phyloP scores from a whole-genome alignment of 164 flowering plant genomes.

The Piper longum region DNA sequence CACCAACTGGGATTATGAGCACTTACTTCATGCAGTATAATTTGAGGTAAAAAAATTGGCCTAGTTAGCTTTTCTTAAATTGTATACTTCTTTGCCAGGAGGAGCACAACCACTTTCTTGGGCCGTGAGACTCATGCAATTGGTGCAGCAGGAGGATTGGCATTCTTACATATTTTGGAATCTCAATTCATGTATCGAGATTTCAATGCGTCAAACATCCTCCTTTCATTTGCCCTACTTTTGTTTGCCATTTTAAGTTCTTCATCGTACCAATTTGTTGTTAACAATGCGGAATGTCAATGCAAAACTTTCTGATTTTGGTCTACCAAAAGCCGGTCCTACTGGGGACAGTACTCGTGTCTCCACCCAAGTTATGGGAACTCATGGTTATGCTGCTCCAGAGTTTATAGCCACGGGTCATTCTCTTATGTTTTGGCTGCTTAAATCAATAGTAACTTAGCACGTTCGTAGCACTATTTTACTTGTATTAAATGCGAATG shows the following conservation, averaged over 20 bases:
- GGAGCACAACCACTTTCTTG: constrained; percentile 79
- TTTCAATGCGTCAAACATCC: constrained; percentile 79
- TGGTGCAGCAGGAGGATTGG: constrained; percentile 81
- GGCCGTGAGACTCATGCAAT: constrained; percentile 71
- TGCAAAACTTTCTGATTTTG: constrained; percentile 85
- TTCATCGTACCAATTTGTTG: not conserved
- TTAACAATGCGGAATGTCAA: constrained; percentile 52
- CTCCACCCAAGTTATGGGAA: constrained; percentile 87
- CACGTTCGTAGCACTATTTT: not conserved
- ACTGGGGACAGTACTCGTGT: constrained; percentile 87
- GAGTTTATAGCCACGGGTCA: constrained; percentile 89
- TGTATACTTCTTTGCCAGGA: constrained; percentile 25
- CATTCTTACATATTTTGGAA: constrained; percentile 68
- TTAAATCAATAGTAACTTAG: not conserved
- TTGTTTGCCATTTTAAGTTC: no score
- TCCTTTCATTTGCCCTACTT: constrained; percentile 15
- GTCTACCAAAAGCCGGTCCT: constrained; percentile 90
- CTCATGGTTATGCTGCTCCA: constrained; percentile 94
- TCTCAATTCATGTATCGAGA: constrained; percentile 80
- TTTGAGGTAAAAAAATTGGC: no score
- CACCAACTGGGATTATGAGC: no score
- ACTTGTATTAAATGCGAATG: not conserved
- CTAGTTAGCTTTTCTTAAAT: not conserved
- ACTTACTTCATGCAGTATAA: no score
- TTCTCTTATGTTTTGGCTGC: constrained; percentile 6